Evolutionary conservation across 441 rosid species (phyloP).

Genomic region (Mallotus repandus): DNA sequence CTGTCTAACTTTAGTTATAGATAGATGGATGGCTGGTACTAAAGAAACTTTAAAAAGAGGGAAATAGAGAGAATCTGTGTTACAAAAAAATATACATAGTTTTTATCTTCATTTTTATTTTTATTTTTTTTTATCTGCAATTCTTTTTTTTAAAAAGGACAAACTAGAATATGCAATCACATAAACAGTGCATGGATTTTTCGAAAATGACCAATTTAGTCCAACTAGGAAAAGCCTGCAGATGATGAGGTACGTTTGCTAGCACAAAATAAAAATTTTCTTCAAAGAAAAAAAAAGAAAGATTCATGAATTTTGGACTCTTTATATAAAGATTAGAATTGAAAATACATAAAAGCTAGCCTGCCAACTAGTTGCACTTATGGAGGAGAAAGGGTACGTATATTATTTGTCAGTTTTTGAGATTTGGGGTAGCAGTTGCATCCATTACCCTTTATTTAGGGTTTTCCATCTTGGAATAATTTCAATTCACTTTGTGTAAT

Average conservation of each 20-base stretch:
- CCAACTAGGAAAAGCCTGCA: conserved; percentile 46
- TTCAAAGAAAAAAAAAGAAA: background rate
- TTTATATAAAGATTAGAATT: background rate
- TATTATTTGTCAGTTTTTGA: conserved; percentile 17
- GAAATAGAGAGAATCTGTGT: conserved; percentile 11
- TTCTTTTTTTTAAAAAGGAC: conserved; percentile 14
- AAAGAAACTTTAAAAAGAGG: conserved; percentile 11
- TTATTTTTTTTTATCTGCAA: too few species aligned
- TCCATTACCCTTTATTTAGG: conserved; percentile 3
- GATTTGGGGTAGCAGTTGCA: conserved; percentile 9
- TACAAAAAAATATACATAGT: background rate
- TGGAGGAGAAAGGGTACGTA: background rate
- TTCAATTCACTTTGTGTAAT: background rate
- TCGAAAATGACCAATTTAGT: conserved; percentile 41
- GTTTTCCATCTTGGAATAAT: conserved; percentile 4
- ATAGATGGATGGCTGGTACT: conserved; percentile 16
- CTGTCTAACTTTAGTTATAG: conserved; percentile 26
- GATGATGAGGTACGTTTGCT: conserved; percentile 28
- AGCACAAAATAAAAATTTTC: background rate
- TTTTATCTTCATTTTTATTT: too few species aligned
- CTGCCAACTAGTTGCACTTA: conserved; percentile 19
- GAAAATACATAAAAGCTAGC: background rate
- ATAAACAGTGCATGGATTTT: conserved; percentile 35
- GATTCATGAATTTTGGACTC: background rate
- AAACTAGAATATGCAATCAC: conserved; percentile 38